Conservation (phyloP, 306 rosid species). For the Corylus avellana region DNA sequence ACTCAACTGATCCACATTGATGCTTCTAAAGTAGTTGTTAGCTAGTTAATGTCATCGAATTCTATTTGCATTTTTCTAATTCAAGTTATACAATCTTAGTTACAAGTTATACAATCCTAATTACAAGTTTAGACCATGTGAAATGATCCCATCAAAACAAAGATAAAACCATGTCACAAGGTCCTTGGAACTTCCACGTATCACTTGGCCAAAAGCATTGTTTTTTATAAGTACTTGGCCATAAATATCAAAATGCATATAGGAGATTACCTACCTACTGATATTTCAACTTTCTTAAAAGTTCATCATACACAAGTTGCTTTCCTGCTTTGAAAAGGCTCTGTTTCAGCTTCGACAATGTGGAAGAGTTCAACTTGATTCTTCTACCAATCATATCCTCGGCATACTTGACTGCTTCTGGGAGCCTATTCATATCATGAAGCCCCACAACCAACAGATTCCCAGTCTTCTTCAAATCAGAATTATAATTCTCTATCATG, state of each 20-base stretch:
- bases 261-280: conserved; percentile 17
- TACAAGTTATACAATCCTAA: not conserved
- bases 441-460: conserved; percentile 55
- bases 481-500: conserved; percentile 42
- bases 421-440: conserved; percentile 43
- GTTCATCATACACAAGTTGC: conserved; percentile 47
- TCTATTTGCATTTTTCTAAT: not conserved
- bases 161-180: not conserved
- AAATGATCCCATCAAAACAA: not conserved
- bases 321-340: conserved; percentile 51
- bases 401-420: conserved; percentile 70
- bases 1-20: not conserved
- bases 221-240: too few relatives aligned
- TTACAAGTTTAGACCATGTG: not conserved
- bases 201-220: not conserved
- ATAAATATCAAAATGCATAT: not conserved
- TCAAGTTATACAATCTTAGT: too few relatives aligned
- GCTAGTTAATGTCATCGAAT: not conserved
- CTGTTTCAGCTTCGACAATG: conserved; percentile 57
- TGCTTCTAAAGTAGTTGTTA: not conserved
- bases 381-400: conserved; percentile 61
- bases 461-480: conserved; percentile 49
- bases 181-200: not conserved
- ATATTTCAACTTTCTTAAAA: conserved; percentile 52
- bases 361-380: conserved; percentile 49